phyloP scores from a whole-genome alignment of 345 rosid genomes.

The Camelina laxa region DNA sequence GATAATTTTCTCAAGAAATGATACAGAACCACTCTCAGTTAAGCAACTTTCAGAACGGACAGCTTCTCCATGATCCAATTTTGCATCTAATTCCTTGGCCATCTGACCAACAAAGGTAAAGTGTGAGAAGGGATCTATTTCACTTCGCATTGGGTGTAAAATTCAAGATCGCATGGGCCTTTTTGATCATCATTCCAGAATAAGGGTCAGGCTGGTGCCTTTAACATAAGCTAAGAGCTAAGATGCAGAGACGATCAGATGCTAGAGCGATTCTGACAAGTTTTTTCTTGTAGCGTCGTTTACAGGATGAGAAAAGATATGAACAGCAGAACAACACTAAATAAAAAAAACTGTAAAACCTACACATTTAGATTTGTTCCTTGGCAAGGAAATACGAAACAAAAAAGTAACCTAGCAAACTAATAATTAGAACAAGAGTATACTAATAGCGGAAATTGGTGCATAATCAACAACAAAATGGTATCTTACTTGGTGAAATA shows the following conservation, averaged over 20 bases:
- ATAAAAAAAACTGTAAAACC: constrained; percentile 15
- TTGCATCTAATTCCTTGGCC: constrained; percentile 97
- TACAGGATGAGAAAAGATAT: constrained; percentile 12
- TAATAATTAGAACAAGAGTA: constrained; percentile 5
- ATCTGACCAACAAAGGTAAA: constrained; percentile 60
- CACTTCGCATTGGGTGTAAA: constrained; percentile 6
- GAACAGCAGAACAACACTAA: constrained; percentile 26
- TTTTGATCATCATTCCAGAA: constrained; percentile 21
- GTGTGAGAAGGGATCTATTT: constrained; percentile 21
- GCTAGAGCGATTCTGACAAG: constrained; percentile 15
- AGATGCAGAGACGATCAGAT: constrained; percentile 26
- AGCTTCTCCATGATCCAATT: constrained; percentile 89
- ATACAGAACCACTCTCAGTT: constrained; percentile 64
- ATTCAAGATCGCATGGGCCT: not conserved
- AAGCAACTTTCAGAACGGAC: constrained; percentile 65
- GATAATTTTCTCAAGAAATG: constrained; percentile 83
- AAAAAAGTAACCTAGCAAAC: not conserved
- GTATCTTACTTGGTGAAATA: constrained; percentile 88
- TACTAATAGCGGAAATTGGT: constrained; percentile 5
- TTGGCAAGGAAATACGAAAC: constrained; percentile 7
- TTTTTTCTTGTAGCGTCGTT: constrained; percentile 13
- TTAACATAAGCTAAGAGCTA: constrained; percentile 25
- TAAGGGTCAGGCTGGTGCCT: constrained; percentile 11
- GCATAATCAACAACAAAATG: constrained; percentile 21
- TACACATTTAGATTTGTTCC: constrained; percentile 1